Evolutionary conservation across 2,329 filamentous ascomycete genomes (phyloP).

Genomic region (Botrytis fragariae): DNA sequence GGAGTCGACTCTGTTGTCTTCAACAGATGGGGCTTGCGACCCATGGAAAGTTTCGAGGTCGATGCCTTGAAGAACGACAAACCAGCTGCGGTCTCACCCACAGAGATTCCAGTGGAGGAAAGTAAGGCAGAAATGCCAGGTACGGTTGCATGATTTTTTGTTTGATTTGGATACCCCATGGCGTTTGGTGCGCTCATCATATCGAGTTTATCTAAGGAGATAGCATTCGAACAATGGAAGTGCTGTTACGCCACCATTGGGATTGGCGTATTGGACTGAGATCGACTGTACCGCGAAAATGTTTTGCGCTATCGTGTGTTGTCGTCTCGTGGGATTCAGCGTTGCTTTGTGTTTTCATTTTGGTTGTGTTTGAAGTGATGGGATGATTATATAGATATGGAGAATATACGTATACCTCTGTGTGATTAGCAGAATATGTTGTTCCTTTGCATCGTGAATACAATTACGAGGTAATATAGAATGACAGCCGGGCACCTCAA

Average conservation of each 20-base stretch:
- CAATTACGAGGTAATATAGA: too few relatives aligned
- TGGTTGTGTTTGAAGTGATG: neutral
- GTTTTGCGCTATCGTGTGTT: conserved; percentile 50
- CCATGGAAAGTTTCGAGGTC: conserved; percentile 58
- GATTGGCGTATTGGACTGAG: conserved; percentile 47
- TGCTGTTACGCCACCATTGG: conserved; percentile 49
- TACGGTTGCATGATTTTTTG: neutral
- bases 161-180: conserved; percentile 5
- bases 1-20: conserved; percentile 86
- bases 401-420: neutral
- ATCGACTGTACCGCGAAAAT: conserved; percentile 46
- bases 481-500: neutral
- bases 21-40: conserved; percentile 73
- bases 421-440: neutral
- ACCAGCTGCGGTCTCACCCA: neutral
- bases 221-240: conserved; percentile 49
- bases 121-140: neutral
- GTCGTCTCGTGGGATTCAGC: conserved; percentile 35
- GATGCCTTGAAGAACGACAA: conserved; percentile 26
- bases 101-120: neutral
- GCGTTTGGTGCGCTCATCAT: conserved; percentile 40
- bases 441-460: neutral
- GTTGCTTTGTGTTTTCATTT: neutral
- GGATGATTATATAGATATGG: neutral
- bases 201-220: conserved; percentile 8